Evolutionary conservation across 1,284 basidiomycete species (phyloP).

Genomic region (Paramarasmius palmivorus): DNA sequence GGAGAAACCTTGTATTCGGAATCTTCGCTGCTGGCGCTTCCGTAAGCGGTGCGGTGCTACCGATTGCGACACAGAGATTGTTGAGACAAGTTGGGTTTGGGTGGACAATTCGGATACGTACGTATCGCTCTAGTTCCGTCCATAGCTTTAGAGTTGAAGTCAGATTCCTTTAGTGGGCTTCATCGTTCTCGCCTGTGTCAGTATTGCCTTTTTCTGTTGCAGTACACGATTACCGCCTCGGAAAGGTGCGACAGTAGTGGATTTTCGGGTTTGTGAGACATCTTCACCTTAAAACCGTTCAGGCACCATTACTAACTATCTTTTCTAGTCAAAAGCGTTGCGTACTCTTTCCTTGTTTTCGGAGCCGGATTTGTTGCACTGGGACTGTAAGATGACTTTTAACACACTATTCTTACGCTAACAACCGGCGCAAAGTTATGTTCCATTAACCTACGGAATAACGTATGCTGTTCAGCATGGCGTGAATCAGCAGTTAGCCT

Average conservation of each 20-base stretch:
- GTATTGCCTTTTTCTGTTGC: slow-evolving; percentile 18
- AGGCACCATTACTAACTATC: not conserved
- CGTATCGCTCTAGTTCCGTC: not conserved
- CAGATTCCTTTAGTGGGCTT: slow-evolving; percentile 17
- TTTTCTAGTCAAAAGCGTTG: slow-evolving; percentile 15
- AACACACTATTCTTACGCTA: not conserved
- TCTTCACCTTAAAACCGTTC: not conserved
- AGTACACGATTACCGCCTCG: slow-evolving; percentile 18
- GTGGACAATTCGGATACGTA: slow-evolving; percentile 21
- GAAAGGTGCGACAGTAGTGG: slow-evolving; percentile 14
- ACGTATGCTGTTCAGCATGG: slow-evolving; percentile 19
- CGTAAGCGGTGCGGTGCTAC: slow-evolving; percentile 18
- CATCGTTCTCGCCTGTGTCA: slow-evolving; percentile 17
- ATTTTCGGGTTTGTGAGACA: slow-evolving; percentile 22
- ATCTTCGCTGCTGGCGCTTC: slow-evolving; percentile 21
- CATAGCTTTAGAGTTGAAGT: not conserved
- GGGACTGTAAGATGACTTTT: slow-evolving; percentile 10
- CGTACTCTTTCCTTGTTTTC: slow-evolving; percentile 19
- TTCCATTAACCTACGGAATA: slow-evolving; percentile 20
- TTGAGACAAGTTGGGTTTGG: slow-evolving; percentile 18
- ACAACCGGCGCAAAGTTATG: slow-evolving; percentile 13
- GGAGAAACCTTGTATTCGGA: slow-evolving; percentile 19
- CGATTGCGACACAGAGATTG: slow-evolving; percentile 19
- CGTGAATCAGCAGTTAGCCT: slow-evolving; percentile 16
- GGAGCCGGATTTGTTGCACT: slow-evolving; percentile 16